phyloP scores from a whole-genome alignment of 148 eudicot species.

The Cornus kousa region DNA sequence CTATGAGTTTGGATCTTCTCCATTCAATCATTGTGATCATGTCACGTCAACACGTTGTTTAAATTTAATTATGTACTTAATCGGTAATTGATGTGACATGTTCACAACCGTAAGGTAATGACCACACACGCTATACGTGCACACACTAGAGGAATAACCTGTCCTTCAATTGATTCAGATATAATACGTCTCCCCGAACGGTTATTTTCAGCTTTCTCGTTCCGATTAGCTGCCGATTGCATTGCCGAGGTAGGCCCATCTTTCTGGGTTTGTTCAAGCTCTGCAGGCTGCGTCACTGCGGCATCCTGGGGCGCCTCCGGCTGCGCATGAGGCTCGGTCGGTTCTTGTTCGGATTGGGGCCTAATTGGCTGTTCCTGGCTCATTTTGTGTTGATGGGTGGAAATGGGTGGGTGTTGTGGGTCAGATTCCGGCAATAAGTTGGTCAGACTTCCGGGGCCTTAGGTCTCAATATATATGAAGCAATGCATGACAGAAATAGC shows the following conservation, averaged over 20 bases:
- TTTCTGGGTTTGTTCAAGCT: not conserved
- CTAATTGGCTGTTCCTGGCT: conserved; percentile 28
- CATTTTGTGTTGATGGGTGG: conserved; percentile 7
- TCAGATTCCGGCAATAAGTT: not conserved
- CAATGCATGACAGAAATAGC: not conserved
- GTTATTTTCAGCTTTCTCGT: not conserved
- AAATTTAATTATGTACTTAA: too few relatives aligned
- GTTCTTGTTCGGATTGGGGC: conserved; percentile 10
- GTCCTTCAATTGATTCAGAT: not conserved
- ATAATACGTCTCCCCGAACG: not conserved
- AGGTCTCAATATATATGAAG: not conserved
- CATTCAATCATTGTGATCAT: too few relatives aligned
- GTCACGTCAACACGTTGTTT: too few relatives aligned
- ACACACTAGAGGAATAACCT: not conserved
- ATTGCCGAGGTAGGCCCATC: not conserved
- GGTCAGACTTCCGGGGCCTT: not conserved
- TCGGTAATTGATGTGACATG: too few relatives aligned
- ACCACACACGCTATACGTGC: not conserved
- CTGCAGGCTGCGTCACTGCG: not conserved
- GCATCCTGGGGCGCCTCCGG: conserved; percentile 5
- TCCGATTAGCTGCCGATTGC: not conserved
- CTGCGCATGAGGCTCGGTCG: not conserved
- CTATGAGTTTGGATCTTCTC: too few relatives aligned
- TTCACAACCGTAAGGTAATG: too few relatives aligned
- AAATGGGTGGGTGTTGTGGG: not conserved